Evolutionary conservation across 176 grass and related monocot genomes (phyloP).

Genomic region (Aechmea fasciata): DNA sequence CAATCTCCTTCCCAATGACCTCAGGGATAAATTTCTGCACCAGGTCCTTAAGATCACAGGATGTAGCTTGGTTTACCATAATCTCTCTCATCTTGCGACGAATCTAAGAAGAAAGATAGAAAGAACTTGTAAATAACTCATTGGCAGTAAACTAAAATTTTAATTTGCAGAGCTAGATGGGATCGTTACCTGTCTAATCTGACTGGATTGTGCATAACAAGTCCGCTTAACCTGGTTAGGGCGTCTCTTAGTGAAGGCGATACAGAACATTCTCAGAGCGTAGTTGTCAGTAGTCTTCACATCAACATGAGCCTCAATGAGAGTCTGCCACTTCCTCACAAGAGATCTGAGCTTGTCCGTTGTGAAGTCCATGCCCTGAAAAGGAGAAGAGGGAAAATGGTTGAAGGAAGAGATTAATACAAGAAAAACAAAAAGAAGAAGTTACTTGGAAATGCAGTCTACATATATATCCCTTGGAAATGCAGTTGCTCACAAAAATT

Average conservation of each 20-base stretch:
- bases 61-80: conserved; percentile 71
- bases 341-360: conserved; percentile 74
- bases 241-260: conserved; percentile 79
- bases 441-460: no score
- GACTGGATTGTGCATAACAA: conserved; percentile 79
- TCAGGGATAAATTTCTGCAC: conserved; percentile 92
- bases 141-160: not conserved
- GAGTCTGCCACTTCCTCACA: conserved; percentile 85
- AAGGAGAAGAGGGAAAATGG: not conserved
- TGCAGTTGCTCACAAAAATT: no score
- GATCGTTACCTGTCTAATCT: conserved; percentile 67
- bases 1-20: conserved; percentile 85
- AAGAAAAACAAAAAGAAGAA: not conserved
- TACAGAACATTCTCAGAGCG: conserved; percentile 74
- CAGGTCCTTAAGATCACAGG: conserved; percentile 80
- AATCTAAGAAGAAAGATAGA: conserved; percentile 29
- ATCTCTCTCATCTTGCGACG: conserved; percentile 94
- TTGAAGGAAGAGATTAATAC: not conserved
- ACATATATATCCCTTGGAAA: no score
- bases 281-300: conserved; percentile 87
- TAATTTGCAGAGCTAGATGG: not conserved
- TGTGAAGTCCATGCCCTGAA: conserved; percentile 69
- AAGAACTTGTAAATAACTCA: not conserved
- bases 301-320: conserved; percentile 88
- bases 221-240: conserved; percentile 89